Conservation (phyloP, 2,329 filamentous ascomycete genomes). For the Penicillium sp. region DNA sequence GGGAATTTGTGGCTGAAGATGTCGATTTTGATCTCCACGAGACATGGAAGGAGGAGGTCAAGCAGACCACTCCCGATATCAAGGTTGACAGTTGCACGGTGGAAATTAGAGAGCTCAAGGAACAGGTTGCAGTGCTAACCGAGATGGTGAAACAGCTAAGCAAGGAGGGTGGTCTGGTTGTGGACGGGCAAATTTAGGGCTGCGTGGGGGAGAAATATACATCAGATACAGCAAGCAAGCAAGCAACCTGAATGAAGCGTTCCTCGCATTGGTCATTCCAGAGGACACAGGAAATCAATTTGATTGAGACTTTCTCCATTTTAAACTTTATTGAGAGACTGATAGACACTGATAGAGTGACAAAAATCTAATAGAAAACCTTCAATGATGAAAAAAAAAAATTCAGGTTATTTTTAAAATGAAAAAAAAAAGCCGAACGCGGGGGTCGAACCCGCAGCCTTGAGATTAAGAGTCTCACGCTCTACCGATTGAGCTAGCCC, state of each 20-base stretch:
- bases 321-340: too few relatives aligned
- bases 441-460: constrained; percentile 44
- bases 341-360: too few relatives aligned
- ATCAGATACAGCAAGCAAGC: too few relatives aligned
- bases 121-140: constrained; percentile 61
- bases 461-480: constrained; percentile 52
- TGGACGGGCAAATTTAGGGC: constrained; percentile 1
- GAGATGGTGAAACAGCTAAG: constrained; percentile 60
- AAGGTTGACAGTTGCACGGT: constrained; percentile 72
- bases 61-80: constrained; percentile 73
- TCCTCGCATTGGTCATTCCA: too few relatives aligned
- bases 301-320: too few relatives aligned
- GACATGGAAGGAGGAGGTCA: constrained; percentile 79
- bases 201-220: too few relatives aligned
- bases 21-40: constrained; percentile 73
- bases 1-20: constrained; percentile 73
- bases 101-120: constrained; percentile 52
- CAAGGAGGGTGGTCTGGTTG: constrained; percentile 20
- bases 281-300: too few relatives aligned
- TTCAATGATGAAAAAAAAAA: constrained; percentile 19
- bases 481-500: constrained; percentile 53
- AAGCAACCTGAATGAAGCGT: too few relatives aligned
- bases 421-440: constrained; percentile 39
- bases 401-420: constrained; percentile 21
- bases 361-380: too few relatives aligned